Evolutionary conservation across 192 early-diverging fungal genomes (phyloP), one percentile per base, ranked within the genome.

Genomic region (Lobulomyces angularis): DNA sequence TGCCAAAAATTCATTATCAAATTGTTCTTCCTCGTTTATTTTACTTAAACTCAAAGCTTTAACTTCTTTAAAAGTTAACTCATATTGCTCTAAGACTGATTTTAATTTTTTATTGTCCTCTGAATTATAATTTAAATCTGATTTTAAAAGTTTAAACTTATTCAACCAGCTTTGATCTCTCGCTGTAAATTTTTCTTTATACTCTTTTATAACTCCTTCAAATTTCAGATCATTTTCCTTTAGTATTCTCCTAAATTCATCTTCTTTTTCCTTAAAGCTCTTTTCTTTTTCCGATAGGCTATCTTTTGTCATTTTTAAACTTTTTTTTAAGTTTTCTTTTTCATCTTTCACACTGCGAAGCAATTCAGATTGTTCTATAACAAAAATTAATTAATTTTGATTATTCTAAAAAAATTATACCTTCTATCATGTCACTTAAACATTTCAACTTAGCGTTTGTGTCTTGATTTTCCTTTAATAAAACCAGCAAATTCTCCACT

Each of bases 381-480:
- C 27, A 33, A 14, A 28, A 43, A 14, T 11, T 19, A 25, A 48
- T 0, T 14, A 16, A 39, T 49, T n/a, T n/a, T n/a, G n/a, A n/a
- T n/a, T n/a, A n/a, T n/a, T n/a, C n/a, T n/a, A n/a, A n/a, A n/a
- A n/a, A n/a, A n/a, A n/a, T n/a, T n/a, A n/a, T 3, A 52, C 50
- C 50, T 11, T 55, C 53, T 35, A 55, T 27, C 53, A 55, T 55
- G 16, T 11, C n/a, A 19, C 20, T 29, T 2, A 55, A 33, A 5
- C 43, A 39, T 11, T 33, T 14, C n/a, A 55, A 26, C 45, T 55
- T 37, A 5, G 40, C 24, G 5, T 43, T 2, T 2, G 50, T 50
- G 19, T 52, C 46, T 0, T 52, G 49, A 41, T 51, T 51, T n/a
- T 51, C 29, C 16, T 51, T 49, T 2, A 51, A 22, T 3, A 51